These are phyloP conservation scores for Pascua guehoae DNA, from an alignment of 1,284 basidiomycete genomes.

Conservation along the genomic window DNA sequence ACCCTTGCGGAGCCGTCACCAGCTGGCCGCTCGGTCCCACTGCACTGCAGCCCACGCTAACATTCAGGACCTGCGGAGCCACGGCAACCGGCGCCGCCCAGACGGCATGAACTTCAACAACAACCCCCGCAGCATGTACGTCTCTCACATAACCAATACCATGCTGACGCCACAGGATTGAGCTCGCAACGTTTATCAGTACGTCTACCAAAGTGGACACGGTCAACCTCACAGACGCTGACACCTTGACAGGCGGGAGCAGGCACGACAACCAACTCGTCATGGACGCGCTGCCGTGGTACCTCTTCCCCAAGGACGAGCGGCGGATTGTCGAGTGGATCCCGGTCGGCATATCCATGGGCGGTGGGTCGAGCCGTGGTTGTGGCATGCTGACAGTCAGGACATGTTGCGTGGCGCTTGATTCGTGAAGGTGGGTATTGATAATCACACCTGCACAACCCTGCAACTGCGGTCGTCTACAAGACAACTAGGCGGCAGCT, in stretches of 20 bases:
- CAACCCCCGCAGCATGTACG: neutral
- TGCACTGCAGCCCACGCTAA: too few relatives aligned
- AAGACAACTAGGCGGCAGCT: too few relatives aligned
- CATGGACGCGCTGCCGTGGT: slow-evolving; percentile 69
- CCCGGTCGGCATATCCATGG: slow-evolving; percentile 51
- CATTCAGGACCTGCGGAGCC: slow-evolving; percentile 62
- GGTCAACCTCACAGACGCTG: too few relatives aligned
- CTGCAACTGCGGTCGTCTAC: too few relatives aligned
- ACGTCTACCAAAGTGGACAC: too few relatives aligned
- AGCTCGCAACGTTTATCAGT: slow-evolving; percentile 1
- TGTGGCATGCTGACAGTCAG: neutral
- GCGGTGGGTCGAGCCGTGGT: slow-evolving; percentile 30
- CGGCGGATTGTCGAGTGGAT: slow-evolving; percentile 62
- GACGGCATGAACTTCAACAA: slow-evolving; percentile 3
- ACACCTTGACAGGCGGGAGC: slow-evolving; percentile 53
- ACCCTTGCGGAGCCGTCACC: too few relatives aligned
- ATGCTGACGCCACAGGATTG: neutral
- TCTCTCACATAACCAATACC: neutral
- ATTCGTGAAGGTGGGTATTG: slow-evolving; percentile 10
- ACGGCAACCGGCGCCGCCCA: slow-evolving; percentile 57
- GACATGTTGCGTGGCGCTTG: slow-evolving; percentile 16
- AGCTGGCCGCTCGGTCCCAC: too few relatives aligned
- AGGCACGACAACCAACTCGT: slow-evolving; percentile 70
- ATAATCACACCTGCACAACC: too few relatives aligned
- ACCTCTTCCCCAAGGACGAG: slow-evolving; percentile 66